Base-by-base conservation (phyloP, 225 moss, liverwort and hornwort species). In the Antitrichia curtipendula region DNA sequence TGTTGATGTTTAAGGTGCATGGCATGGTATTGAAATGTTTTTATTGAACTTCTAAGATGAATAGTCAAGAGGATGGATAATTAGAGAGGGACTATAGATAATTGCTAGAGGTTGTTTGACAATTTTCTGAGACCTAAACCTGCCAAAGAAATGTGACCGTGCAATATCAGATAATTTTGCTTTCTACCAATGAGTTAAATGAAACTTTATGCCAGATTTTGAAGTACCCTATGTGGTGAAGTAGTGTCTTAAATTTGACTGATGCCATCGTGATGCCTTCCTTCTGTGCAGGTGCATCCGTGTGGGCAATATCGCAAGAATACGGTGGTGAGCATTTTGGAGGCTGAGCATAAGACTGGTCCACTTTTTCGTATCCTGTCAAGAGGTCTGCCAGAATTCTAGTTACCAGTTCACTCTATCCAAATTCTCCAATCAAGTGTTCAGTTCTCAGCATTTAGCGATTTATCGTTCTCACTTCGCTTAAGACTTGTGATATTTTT, bases 281-380 rank as follows among this genome's bases (percentile, higher is more conserved):
- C 50, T 47, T 80, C 54, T 88, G 71, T 85, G 88, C 90, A 98
- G 97, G 97, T 98, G 75, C 98, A 99, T 88, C 93, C 98, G 56
- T 97, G 98, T 92, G 98, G 98, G 40, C 97, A 99, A 50, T 99
- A 97, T 91, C 95, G 98, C 57, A 99, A 99, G 92, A 99, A 99
- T 86, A 97, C 98, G 36, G 96, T 99, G 81, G 84, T 99, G 74
- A 94, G 96, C 85, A 95, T 99, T 91, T 90, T 99, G 87, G 95
- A 95, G 89, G 94, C 96, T 70, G 98, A 97, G 88, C 93, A 94
- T 87, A 94, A 91, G 84, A 94, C 95, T 32, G 98, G 98, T 81
- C 95, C 88, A 87, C 94, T 99, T 68, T 99, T 94, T 86, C 98
- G 98, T 98, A 98, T 98, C 96, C 97, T 93, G 34, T 87, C 36